Evolutionary conservation across 306 rosid species (phyloP), one percentile per base, ranked within the genome.

Genomic region (Dryas alaskensis): DNA sequence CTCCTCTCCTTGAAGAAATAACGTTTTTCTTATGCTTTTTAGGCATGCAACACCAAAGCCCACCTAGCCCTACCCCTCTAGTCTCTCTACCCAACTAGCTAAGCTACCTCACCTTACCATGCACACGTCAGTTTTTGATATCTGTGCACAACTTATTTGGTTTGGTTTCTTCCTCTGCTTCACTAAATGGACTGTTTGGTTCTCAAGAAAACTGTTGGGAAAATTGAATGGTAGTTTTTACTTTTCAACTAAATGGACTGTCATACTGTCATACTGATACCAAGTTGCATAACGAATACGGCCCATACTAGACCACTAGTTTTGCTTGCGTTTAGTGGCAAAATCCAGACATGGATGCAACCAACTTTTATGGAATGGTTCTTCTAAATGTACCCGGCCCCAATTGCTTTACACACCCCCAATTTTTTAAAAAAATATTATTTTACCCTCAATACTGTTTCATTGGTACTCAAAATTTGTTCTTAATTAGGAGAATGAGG

Each of bases 41-140:
- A 52, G 79, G 83, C 76, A 74, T 60, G 83, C 75, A 43, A 9
- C n/a, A 22, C 1, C 67, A 62, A 31, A 11, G 65, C 22, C 80
- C 55, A 19, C 47, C 73, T 60, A 27, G 3, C 72, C 58, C 60
- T 37, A 13, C 59, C 47, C 10, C 13, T 44, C 45, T 14, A 22
- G 22, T 22, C 22, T 22, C 22, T 22, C 66, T 39, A 61, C 19
- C 66, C 37, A 60, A 13, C 10, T 22, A 61, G 10, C 69, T 50
- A 17, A 12, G 1, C 43, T 8, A 48, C 4, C 7, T 10, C 53
- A 10, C 4, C 14, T 0, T 44, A 8, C 4, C 40, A 43, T 42
- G 16, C 67, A 59, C 76, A 59, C 67, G 47, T 5, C 76, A 59
- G 8, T 16, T 43, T 39, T 73, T 11, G 44, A 44, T 48, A 10